Evolutionary conservation across 202 grass and related monocot species (phyloP).

Genomic region (Brachypodium distachyon): DNA sequence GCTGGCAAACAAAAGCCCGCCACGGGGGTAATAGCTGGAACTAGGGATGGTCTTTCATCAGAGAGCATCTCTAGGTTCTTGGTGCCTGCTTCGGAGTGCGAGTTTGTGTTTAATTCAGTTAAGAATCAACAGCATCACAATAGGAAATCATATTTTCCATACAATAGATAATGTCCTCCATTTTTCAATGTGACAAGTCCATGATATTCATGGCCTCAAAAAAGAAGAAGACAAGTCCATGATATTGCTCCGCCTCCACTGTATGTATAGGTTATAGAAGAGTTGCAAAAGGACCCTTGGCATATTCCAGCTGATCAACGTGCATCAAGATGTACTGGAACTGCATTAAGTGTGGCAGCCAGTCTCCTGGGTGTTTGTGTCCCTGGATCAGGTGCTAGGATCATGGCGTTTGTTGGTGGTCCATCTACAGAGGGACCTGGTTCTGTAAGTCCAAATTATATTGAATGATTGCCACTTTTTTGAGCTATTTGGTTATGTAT

Average conservation of each 20-base stretch:
- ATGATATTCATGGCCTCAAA: no score
- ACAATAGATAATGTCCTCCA: neutral
- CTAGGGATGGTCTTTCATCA: conserved; percentile 76
- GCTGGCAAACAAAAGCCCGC: conserved; percentile 56
- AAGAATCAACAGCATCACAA: conserved; percentile 24
- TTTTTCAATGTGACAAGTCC: neutral
- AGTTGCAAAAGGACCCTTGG: conserved; percentile 80
- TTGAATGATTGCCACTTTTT: neutral
- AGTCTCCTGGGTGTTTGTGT: conserved; percentile 78
- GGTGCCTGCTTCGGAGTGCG: conserved; percentile 75
- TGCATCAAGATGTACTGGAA: conserved; percentile 80
- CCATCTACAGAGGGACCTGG: conserved; percentile 84
- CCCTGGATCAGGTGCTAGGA: conserved; percentile 91
- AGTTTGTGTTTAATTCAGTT: conserved; percentile 89
- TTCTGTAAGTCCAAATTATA: conserved; percentile 62
- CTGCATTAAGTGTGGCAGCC: conserved; percentile 80
- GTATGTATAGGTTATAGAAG: conserved; percentile 73
- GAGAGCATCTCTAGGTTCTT: conserved; percentile 92
- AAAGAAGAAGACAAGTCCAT: conserved; percentile 2
- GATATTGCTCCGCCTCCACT: conserved; percentile 19
- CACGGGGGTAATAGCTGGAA: conserved; percentile 73
- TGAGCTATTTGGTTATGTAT: conserved; percentile 8
- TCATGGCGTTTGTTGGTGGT: conserved; percentile 97
- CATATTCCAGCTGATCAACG: conserved; percentile 70
- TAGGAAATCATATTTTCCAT: conserved; percentile 11